Percentiles rank a stretch among this genome's conserved stretches.
phyloP scores from a whole-genome alignment of 495 filamentous ascomycete genomes.

The Cercophora sp. region DNA sequence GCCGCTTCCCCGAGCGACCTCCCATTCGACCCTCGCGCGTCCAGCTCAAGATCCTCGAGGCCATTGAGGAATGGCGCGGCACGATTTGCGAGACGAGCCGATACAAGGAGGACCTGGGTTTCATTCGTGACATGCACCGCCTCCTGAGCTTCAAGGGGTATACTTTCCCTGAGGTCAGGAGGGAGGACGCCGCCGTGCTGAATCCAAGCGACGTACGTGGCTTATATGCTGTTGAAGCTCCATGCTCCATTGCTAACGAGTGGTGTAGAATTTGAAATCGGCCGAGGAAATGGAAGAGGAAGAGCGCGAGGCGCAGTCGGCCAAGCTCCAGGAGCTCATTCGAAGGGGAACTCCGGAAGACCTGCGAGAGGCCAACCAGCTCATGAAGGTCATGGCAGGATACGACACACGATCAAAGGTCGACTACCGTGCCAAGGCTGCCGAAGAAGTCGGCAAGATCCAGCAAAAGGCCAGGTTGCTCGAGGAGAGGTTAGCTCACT shows the following conservation, averaged over 20 bases:
- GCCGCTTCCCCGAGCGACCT: slow-evolving; percentile 91
- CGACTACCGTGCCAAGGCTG: slow-evolving; percentile 95
- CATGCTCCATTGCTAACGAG: background rate
- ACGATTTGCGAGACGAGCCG: slow-evolving; percentile 97
- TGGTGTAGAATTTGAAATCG: slow-evolving; percentile 76
- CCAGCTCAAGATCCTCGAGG: slow-evolving; percentile 88
- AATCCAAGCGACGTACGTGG: slow-evolving; percentile 87
- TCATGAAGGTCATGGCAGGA: slow-evolving; percentile 99
- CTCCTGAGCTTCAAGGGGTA: slow-evolving; percentile 96
- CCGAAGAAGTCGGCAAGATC: slow-evolving; percentile 88
- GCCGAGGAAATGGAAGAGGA: slow-evolving; percentile 99
- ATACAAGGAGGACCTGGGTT: slow-evolving; percentile 94
- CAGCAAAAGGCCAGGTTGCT: slow-evolving; percentile 88
- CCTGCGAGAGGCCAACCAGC: slow-evolving; percentile 87
- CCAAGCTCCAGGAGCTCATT: slow-evolving; percentile 95
- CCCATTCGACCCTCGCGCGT: slow-evolving; percentile 80
- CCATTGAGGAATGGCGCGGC: slow-evolving; percentile 96
- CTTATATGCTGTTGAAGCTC: background rate
- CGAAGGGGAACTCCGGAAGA: slow-evolving; percentile 86
- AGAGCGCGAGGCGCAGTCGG: slow-evolving; percentile 88
- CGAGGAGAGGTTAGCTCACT: slow-evolving; percentile 86
- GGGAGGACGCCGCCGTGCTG: slow-evolving; percentile 93
- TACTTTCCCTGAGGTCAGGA: slow-evolving; percentile 82
- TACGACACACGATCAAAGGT: slow-evolving; percentile 93
- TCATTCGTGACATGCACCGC: slow-evolving; percentile 97